Conservation (phyloP, 2,329 filamentous ascomycete species). For the Cercospora sesami region DNA sequence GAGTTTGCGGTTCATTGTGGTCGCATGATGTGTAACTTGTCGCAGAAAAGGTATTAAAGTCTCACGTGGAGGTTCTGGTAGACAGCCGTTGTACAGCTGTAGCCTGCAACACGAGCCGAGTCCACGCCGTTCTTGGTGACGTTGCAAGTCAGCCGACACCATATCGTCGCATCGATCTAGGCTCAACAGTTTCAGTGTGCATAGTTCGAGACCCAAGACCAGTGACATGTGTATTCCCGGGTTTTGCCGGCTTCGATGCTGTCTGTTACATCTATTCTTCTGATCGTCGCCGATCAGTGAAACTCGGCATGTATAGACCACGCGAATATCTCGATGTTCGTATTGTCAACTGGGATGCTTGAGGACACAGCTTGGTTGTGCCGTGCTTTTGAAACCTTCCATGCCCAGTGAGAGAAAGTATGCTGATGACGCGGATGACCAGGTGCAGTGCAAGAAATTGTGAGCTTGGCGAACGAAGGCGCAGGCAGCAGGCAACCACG, state of each 20-base stretch:
- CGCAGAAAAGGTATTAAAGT: background rate
- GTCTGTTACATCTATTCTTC: background rate
- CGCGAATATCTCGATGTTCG: background rate
- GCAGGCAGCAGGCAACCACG: background rate
- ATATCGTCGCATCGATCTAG: background rate
- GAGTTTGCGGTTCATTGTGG: background rate
- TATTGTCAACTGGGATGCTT: background rate
- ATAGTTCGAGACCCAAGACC: background rate
- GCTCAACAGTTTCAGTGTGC: constrained; percentile 5
- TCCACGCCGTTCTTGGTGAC: background rate
- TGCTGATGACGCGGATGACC: constrained; percentile 8
- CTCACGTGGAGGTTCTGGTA: background rate
- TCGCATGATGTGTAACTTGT: constrained; percentile 1
- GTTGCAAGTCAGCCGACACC: background rate
- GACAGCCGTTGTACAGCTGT: background rate
- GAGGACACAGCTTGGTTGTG: background rate
- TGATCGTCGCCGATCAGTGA: background rate
- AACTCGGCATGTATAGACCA: background rate
- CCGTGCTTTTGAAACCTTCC: constrained; percentile 1
- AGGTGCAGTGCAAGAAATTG: constrained; percentile 5
- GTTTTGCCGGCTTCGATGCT: background rate
- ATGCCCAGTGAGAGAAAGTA: background rate
- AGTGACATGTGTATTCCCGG: background rate
- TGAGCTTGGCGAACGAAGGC: constrained; percentile 2
- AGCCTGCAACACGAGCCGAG: background rate